Base-by-base conservation (phyloP, 1,284 basidiomycete species). In the Malassezia vespertilionis region DNA sequence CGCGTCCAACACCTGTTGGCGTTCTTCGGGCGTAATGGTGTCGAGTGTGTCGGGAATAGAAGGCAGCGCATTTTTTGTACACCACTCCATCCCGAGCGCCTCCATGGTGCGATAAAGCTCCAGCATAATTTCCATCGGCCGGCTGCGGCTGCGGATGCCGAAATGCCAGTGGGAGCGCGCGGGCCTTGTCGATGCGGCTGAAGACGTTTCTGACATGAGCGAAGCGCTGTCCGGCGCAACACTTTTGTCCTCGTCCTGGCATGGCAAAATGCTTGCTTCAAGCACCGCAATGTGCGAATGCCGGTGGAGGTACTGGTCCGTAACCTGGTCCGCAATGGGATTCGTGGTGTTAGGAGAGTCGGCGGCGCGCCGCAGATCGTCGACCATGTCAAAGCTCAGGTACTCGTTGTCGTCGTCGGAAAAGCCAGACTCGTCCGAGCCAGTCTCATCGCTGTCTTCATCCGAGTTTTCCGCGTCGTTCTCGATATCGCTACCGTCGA, bases 51-150 rank as follows among this genome's bases (percentile, higher is more conserved):
- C 33, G 18, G 30, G 14, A n/a, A 41, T 21, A 3, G 37, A 33
- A 18, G 48, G 43, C 3, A 38, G 39, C 15, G 57, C 40, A 3
- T 75, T 74, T 52, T 71, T 72, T 23, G 64, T 62, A 34, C 74
- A 72, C 90, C 91, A 97, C 72, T 97, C 88, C 87, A 97, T 95
- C 15, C 85, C 86, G n/a, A 97, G 76, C 46, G 81, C 76, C 72
- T 85, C 84, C 46, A 97, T 74, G 43, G 90, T 93, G 53, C 86
- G 77, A 74, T 97, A 97, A 47, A 97, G 93, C 76, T 96, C 91
- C 20, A 95, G 75, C 90, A 97, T 95, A 34, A 97, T 91, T 72
- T 96, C 91, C 87, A 96, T 93, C 17, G 91, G 91, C 34, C 89
- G 88, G 50, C 84, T 88, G 46, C 89, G 79, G 57, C 86, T 89